These are phyloP conservation scores for Circinella umbellata DNA, from an alignment of 371 early-diverging fungal genomes.

Conservation along the genomic window DNA sequence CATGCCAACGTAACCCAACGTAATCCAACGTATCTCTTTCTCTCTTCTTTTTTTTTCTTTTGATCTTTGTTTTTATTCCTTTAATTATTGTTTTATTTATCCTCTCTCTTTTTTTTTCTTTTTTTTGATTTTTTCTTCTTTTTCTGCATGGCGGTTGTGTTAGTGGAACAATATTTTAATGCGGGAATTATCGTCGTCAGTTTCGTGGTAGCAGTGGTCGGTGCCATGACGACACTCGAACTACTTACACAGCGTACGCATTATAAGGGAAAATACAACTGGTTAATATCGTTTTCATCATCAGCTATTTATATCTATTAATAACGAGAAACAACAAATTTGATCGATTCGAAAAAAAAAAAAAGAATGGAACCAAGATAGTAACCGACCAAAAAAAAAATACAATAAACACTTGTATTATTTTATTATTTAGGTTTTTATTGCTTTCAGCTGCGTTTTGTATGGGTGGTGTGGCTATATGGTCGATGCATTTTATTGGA, in stretches of 20 bases:
- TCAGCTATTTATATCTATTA: neutral
- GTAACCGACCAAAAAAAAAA: neutral
- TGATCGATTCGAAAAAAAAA: no score
- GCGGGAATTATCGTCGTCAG: constrained; percentile 22
- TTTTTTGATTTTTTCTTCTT: constrained; percentile 6
- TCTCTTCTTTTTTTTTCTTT: no score
- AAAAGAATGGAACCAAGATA: no score
- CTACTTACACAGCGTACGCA: constrained; percentile 21
- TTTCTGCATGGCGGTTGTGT: neutral
- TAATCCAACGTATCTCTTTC: no score
- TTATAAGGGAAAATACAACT: constrained; percentile 19
- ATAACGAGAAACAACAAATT: no score
- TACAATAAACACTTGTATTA: neutral
- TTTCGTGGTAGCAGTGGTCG: constrained; percentile 18
- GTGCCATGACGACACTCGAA: constrained; percentile 22
- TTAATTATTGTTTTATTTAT: constrained; percentile 1
- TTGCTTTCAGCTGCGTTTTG: constrained; percentile 38
- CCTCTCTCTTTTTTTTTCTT: neutral
- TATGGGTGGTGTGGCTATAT: constrained; percentile 52
- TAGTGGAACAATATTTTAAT: constrained; percentile 15
- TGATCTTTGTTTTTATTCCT: neutral
- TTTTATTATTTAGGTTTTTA: constrained; percentile 35
- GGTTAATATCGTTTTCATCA: constrained; percentile 14
- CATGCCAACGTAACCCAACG: no score
- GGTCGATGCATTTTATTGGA: constrained; percentile 60